Evolutionary conservation across 495 filamentous ascomycete species (phyloP).

Genomic region (Aspergillus leporis): DNA sequence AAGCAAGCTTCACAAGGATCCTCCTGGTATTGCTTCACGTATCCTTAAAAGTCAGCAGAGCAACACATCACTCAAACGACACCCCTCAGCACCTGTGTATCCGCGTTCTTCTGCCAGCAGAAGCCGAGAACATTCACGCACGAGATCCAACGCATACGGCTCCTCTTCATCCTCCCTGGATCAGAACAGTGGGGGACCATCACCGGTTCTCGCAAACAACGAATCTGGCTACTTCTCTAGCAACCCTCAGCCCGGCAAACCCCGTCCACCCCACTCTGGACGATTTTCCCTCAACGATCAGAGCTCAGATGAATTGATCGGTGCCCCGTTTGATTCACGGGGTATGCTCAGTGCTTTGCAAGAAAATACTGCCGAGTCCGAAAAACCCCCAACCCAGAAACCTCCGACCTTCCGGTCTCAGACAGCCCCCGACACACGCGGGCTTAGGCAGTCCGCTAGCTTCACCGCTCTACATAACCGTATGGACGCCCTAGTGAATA

Average conservation of each 20-base stretch:
- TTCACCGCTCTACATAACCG: constrained; percentile 65
- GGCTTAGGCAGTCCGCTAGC: constrained; percentile 76
- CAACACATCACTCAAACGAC: constrained; percentile 58
- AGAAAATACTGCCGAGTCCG: constrained; percentile 59
- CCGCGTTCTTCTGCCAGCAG: constrained; percentile 42
- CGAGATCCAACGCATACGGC: constrained; percentile 53
- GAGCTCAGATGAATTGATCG: constrained; percentile 70
- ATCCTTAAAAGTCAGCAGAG: constrained; percentile 49
- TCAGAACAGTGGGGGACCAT: constrained; percentile 47
- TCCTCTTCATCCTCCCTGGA: constrained; percentile 56
- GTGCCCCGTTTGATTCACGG: constrained; percentile 66
- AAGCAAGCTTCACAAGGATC: constrained; percentile 52
- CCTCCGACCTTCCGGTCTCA: constrained; percentile 56
- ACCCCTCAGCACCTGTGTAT: constrained; percentile 67
- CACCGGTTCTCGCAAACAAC: constrained; percentile 44
- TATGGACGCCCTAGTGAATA: constrained; percentile 53
- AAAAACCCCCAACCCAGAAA: constrained; percentile 34
- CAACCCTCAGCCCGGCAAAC: constrained; percentile 30
- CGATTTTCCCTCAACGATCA: constrained; percentile 59
- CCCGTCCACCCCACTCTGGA: constrained; percentile 39
- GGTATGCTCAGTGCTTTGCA: constrained; percentile 65
- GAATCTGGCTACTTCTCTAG: constrained; percentile 39
- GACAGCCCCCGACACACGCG: constrained; percentile 59
- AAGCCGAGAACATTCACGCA: constrained; percentile 50
- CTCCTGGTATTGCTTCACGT: constrained; percentile 45